Conservation (phyloP, 176 grass and related monocot species). For the Aegilops longissima region DNA sequence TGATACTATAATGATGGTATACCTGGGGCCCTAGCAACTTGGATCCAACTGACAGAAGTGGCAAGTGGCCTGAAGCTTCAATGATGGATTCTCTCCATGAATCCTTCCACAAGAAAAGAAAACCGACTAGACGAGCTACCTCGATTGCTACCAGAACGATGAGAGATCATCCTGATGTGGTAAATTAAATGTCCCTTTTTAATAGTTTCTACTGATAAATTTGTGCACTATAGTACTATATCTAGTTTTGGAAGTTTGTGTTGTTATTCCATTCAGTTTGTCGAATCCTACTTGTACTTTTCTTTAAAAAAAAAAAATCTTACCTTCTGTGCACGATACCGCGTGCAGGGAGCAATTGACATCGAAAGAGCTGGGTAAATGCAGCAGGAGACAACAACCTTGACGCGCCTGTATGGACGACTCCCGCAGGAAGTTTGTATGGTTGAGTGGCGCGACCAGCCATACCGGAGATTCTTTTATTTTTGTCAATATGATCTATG, state of each 20-base stretch:
- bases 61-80: conserved; percentile 54
- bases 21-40: conserved; percentile 90
- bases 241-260: neutral
- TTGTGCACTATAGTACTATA: neutral
- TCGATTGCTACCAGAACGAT: conserved; percentile 1
- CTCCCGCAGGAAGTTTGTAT: conserved; percentile 10
- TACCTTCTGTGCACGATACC: neutral
- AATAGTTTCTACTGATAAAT: neutral
- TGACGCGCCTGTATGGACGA: neutral
- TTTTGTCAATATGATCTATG: conserved; percentile 23
- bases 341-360: conserved; percentile 18
- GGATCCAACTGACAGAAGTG: conserved; percentile 64
- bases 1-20: too few species aligned
- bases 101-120: conserved; percentile 65
- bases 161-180: conserved; percentile 39
- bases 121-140: conserved; percentile 30
- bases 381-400: conserved; percentile 31
- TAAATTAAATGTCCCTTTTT: conserved; percentile 27
- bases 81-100: conserved; percentile 62
- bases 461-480: neutral
- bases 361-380: conserved; percentile 42
- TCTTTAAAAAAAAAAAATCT: neutral
- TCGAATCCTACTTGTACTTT: neutral
- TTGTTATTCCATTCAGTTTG: neutral
- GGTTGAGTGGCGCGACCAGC: neutral